Conservation (phyloP, 2,329 filamentous ascomycete genomes). For the Penicillium italicum region DNA sequence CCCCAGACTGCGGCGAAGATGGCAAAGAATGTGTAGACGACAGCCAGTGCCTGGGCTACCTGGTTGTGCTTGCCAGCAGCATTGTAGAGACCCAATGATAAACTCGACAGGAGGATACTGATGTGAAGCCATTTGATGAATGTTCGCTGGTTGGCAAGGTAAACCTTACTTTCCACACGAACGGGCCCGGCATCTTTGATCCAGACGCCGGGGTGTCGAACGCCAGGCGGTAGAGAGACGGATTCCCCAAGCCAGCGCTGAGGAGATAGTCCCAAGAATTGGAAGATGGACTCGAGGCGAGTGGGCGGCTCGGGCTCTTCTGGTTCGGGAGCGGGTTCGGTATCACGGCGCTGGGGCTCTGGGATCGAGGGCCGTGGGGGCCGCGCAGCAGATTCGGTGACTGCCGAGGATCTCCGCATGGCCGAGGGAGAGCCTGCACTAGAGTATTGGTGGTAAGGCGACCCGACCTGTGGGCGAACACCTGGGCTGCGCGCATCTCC, state of each 20-base stretch:
- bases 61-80: conserved; percentile 71
- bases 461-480: conserved; percentile 31
- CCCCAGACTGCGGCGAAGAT: conserved; percentile 84
- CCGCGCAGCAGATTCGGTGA: conserved; percentile 21
- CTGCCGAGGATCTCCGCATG: conserved; percentile 25
- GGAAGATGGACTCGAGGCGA: conserved; percentile 68
- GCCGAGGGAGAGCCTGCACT: conserved; percentile 23
- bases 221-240: conserved; percentile 71
- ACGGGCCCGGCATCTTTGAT: conserved; percentile 93
- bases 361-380: conserved; percentile 40
- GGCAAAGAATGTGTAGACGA: conserved; percentile 77
- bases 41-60: conserved; percentile 74
- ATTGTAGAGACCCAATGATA: conserved; percentile 83
- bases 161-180: conserved; percentile 94
- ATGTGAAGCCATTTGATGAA: conserved; percentile 99
- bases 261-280: conserved; percentile 75
- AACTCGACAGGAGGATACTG: conserved; percentile 75
- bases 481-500: conserved; percentile 48
- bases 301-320: conserved; percentile 49
- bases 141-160: conserved; percentile 96
- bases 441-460: conserved; percentile 29
- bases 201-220: conserved; percentile 79
- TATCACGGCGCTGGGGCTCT: conserved; percentile 33
- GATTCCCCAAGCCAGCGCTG: conserved; percentile 58
- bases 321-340: conserved; percentile 26